These are phyloP conservation scores for Trichoderma hamatum DNA, from an alignment of 2,329 filamentous ascomycete genomes.

Conservation along the genomic window DNA sequence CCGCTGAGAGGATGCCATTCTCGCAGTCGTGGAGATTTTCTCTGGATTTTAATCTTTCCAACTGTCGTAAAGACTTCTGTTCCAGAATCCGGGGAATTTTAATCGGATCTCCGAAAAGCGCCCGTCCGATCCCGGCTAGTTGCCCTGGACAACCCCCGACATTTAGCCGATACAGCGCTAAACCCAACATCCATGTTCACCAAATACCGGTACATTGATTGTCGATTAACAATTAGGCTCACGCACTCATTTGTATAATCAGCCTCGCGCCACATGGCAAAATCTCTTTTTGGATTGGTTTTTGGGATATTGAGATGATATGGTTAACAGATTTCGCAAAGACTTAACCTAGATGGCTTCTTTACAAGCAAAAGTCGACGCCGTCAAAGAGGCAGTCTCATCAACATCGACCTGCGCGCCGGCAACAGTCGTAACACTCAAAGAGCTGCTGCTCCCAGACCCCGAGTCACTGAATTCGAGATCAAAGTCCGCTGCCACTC, in stretches of 20 bases:
- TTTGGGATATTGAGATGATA: constrained; percentile 36
- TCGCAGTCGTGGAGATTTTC: not conserved
- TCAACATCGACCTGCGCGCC: constrained; percentile 58
- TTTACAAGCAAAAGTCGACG: constrained; percentile 48
- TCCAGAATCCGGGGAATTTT: constrained; percentile 13
- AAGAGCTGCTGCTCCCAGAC: constrained; percentile 49
- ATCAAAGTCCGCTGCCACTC: constrained; percentile 35
- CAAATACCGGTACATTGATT: constrained; percentile 17
- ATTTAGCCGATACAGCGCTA: constrained; percentile 37
- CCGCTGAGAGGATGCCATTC: constrained; percentile 27
- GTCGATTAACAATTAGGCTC: constrained; percentile 24
- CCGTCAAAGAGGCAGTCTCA: constrained; percentile 58
- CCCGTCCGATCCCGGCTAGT: constrained; percentile 31
- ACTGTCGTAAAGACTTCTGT: not conserved
- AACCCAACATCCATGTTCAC: not conserved
- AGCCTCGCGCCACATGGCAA: constrained; percentile 32
- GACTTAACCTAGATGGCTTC: constrained; percentile 46
- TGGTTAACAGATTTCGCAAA: constrained; percentile 37
- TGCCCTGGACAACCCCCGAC: constrained; percentile 44
- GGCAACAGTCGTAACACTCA: constrained; percentile 51
- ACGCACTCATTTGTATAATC: constrained; percentile 29
- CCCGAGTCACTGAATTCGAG: constrained; percentile 35
- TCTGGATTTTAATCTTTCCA: not conserved
- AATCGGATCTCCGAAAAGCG: constrained; percentile 17
- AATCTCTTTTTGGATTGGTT: constrained; percentile 33